Evolutionary conservation across 1,284 basidiomycete genomes (phyloP), one percentile per base, ranked within the genome.

Genomic region (Xerocomus minutiporus): DNA sequence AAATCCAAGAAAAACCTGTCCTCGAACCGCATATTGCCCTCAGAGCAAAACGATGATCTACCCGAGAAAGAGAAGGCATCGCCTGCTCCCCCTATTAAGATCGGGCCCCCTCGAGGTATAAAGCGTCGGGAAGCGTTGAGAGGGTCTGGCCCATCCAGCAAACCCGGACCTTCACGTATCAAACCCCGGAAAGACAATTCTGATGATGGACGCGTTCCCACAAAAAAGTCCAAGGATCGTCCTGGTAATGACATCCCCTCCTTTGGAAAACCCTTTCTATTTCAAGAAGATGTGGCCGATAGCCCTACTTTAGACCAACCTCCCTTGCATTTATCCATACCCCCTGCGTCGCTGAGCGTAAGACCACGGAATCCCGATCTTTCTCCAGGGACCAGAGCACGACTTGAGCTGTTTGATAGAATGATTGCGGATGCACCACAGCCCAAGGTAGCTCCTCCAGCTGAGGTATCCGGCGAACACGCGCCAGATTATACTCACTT

Each of bases 371-470:
- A 35, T 17, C 57, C 57, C 12, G 44, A 46, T 6, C 58, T 71
- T 28, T 71, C 66, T 38, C 66, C 66, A 8, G 56, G 66, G 28
- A 49, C 67, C 8, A 45, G 13, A 29, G 62, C 62, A 12, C 64
- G 66, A 45, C 62, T 67, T 2, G 52, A 67, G 4, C 34, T 68
- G n/a, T 67, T 67, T 38, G 66, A 67, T 47, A 55, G 41, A 17
- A 58, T 66, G 59, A 57, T 64, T 48, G 41, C 1, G 9, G 51
- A 58, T 25, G 8, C 8, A 36, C 23, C 46, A 9, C 40, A 17
- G 8, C 17, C 40, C 1, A 38, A 40, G 15, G 11, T 9, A 15
- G 20, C 35, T 20, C 46, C 49, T 25, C 38, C 41, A 5, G 47
- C 17, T 23, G 48, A 52, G 25, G 31, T 5, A 28, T 7, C 40